Evolutionary conservation across 257 asterid species (phyloP), one percentile per base, ranked within the genome.

Genomic region (Jasminum sambac): DNA sequence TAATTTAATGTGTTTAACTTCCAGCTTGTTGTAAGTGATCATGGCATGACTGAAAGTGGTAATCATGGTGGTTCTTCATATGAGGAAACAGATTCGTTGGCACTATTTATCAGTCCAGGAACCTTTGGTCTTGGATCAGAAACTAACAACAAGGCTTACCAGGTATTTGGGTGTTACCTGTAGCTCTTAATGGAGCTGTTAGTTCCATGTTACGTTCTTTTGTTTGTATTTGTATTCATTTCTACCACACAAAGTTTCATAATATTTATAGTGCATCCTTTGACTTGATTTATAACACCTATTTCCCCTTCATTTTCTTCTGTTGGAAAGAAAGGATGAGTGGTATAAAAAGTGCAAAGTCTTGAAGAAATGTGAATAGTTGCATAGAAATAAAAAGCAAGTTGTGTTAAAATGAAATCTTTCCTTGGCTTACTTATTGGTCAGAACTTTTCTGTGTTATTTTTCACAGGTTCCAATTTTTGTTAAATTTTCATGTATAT

Each of bases 1-100:
- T 72, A 30, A 63, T 74, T 44, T 66, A 67, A 34, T 66, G 36
- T 74, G 59, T 74, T 64, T 71, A 57, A 73, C 70, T 68, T 76
- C 44, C 90, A 92, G 98, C 34, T 92, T 84, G 80, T 92, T 61
- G 90, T 82, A 59, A 92, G 98, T 70, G 98, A 92, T 81, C 98
- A 92, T 83, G 98, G 98, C 78, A 92, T 92, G 98, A 90, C 96
- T 9, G 91, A 83, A 69, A 82, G 77, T 46, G 98, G 98, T 63
- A 92, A 92, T 71, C 98, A 92, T 63, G 98, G 98, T 68, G 98
- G 97, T 37, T 88, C 98, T 63, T 82, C 98, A 55, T 84, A 71
- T 9, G 97, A 92, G 83, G 98, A 92, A 83, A 87, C 88, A 25
- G 98, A 92, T 79, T 87, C 98, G 77, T 77, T 92, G 83, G 97